Conservation (phyloP, 495 filamentous ascomycete species). For the Pseudomonodictys pantanalensis region DNA sequence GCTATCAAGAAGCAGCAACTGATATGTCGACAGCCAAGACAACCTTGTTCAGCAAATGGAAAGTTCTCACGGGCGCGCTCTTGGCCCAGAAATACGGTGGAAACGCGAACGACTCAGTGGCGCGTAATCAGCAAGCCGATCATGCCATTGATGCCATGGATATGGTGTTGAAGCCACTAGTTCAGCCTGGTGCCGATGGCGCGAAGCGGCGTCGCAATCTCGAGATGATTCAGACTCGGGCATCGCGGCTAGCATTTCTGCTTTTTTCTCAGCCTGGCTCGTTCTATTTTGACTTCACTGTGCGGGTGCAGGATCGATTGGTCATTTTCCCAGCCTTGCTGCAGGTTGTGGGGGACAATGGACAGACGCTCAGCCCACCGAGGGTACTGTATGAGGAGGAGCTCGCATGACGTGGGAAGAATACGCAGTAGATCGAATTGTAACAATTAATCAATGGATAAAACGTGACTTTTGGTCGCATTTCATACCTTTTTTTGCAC, state of each 20-base stretch:
- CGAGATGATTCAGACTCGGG: slow-evolving; percentile 33
- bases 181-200: slow-evolving; percentile 8
- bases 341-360: slow-evolving; percentile 32
- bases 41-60: slow-evolving; percentile 36
- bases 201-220: slow-evolving; percentile 33
- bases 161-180: slow-evolving; percentile 29
- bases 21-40: slow-evolving; percentile 6
- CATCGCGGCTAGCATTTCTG: slow-evolving; percentile 36
- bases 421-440: no score
- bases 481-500: neutral
- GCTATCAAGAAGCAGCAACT: neutral
- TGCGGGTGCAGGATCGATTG: slow-evolving; percentile 12
- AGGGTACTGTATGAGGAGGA: slow-evolving; percentile 11
- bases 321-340: slow-evolving; percentile 38
- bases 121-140: slow-evolving; percentile 8
- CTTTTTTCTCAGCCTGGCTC: slow-evolving; percentile 40
- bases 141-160: slow-evolving; percentile 20
- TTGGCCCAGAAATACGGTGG: slow-evolving; percentile 31
- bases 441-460: no score
- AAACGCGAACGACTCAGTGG: slow-evolving; percentile 1
- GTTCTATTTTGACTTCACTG: slow-evolving; percentile 34
- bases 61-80: slow-evolving; percentile 32
- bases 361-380: slow-evolving; percentile 7
- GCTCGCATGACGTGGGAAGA: neutral
- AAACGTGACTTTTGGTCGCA: neutral